A percentile compares a stretch with the other conserved stretches of the same genome.
phyloP scores from a whole-genome alignment of 768 basidiomycete species.

The Rhodotorula toruloides region DNA sequence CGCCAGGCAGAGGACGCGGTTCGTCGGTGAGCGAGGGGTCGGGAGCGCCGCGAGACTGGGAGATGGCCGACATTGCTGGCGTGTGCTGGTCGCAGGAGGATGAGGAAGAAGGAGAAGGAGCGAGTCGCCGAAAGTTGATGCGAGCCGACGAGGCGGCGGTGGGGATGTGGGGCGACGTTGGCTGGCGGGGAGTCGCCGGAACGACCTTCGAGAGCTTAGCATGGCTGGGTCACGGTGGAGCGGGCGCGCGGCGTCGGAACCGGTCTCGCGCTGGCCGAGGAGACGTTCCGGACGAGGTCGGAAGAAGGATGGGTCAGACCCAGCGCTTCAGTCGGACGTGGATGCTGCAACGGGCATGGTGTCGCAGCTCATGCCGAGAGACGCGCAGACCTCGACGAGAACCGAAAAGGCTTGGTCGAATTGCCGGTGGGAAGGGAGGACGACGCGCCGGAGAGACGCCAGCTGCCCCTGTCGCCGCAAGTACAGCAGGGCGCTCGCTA shows the following conservation, averaged over 20 bases:
- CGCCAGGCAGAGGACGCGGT: conserved; percentile 9
- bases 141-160: background rate
- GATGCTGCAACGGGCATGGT: too few species aligned
- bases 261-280: too few species aligned
- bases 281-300: too few species aligned
- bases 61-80: background rate
- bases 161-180: background rate
- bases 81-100: too few species aligned
- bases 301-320: too few species aligned
- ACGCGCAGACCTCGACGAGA: background rate
- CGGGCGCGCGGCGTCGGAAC: too few species aligned
- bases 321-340: too few species aligned
- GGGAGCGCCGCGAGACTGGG: conserved; percentile 1
- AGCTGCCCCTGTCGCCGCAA: background rate
- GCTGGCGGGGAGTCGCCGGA: too few species aligned
- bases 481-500: background rate
- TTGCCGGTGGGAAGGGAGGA: background rate
- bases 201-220: too few species aligned
- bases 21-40: conserved; percentile 6
- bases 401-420: background rate
- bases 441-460: background rate
- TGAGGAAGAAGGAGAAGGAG: background rate
- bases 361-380: background rate
- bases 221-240: too few species aligned
- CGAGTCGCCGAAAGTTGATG: background rate